Conservation (phyloP, 2,329 filamentous ascomycete genomes). For the Xylaria sp. region DNA sequence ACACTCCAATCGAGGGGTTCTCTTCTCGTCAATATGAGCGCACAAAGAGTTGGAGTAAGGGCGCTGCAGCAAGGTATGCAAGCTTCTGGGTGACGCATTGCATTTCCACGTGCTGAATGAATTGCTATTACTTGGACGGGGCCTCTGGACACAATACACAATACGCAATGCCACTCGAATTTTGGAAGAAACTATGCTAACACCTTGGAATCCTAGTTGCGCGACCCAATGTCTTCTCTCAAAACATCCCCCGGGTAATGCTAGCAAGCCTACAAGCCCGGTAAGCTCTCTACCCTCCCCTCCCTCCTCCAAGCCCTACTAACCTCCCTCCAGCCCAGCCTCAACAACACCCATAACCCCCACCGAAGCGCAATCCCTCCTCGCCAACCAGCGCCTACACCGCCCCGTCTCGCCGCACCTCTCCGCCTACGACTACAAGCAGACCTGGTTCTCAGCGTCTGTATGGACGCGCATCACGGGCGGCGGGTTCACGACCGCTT, state of each 20-base stretch:
- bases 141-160: neutral
- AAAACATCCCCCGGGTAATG: conserved; percentile 60
- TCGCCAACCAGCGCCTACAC: conserved; percentile 81
- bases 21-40: conserved; percentile 59
- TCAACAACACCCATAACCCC: conserved; percentile 68
- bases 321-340: conserved; percentile 58
- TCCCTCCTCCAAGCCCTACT: conserved; percentile 3
- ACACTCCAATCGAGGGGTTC: neutral
- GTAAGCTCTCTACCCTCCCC: conserved; percentile 50
- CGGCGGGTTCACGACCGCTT: conserved; percentile 72
- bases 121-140: too few species aligned
- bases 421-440: conserved; percentile 83
- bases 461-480: conserved; percentile 88
- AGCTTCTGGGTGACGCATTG: conserved; percentile 3
- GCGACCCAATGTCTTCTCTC: conserved; percentile 58
- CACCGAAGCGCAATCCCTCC: conserved; percentile 69
- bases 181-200: conserved; percentile 31
- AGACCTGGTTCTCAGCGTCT: conserved; percentile 83
- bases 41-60: conserved; percentile 67
- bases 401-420: conserved; percentile 90
- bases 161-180: neutral
- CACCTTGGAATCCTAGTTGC: conserved; percentile 51
- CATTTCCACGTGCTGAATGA: neutral
- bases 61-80: conserved; percentile 68
- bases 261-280: conserved; percentile 59